phyloP scores from a whole-genome alignment of 192 early-diverging fungal genomes.

The Coemansia sp. region DNA sequence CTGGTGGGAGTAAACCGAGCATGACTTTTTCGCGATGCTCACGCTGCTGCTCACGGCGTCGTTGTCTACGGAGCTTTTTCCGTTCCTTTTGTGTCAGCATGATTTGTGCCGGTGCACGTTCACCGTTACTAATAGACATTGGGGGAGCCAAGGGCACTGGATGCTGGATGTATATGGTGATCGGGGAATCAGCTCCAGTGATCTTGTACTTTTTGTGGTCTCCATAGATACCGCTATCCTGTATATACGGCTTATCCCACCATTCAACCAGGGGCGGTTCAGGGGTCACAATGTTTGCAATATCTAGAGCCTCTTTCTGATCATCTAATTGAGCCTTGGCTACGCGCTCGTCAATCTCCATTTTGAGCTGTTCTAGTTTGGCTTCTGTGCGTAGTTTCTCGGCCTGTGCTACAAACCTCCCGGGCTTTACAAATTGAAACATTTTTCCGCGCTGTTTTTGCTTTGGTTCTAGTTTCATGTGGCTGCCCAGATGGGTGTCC shows the following conservation, averaged over 20 bases:
- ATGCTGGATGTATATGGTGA: constrained; percentile 36
- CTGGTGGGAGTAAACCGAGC: constrained; percentile 87
- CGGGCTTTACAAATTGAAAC: constrained; percentile 79
- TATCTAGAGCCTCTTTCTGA: constrained; percentile 30
- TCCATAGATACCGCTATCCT: constrained; percentile 66
- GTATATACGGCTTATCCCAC: constrained; percentile 91
- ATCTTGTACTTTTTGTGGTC: constrained; percentile 39
- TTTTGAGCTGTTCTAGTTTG: constrained; percentile 48
- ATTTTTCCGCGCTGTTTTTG: constrained; percentile 34
- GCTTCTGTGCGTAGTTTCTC: constrained; percentile 76
- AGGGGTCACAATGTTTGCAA: constrained; percentile 52
- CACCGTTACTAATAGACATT: constrained; percentile 11
- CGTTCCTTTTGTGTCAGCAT: constrained; percentile 63
- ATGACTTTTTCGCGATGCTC: constrained; percentile 95
- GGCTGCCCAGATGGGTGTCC: constrained; percentile 61
- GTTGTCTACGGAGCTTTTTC: constrained; percentile 90
- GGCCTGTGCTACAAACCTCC: constrained; percentile 77
- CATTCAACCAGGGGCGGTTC: constrained; percentile 84
- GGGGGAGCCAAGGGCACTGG: constrained; percentile 36
- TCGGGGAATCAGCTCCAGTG: constrained; percentile 54
- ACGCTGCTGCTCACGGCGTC: constrained; percentile 74
- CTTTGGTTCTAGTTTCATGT: constrained; percentile 38
- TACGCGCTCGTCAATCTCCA: constrained; percentile 29
- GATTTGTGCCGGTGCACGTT: constrained; percentile 22
- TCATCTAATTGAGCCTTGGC: constrained; percentile 28